Base-by-base conservation (phyloP, 2,329 filamentous ascomycete genomes). In the Aurifilum marmelostoma region DNA sequence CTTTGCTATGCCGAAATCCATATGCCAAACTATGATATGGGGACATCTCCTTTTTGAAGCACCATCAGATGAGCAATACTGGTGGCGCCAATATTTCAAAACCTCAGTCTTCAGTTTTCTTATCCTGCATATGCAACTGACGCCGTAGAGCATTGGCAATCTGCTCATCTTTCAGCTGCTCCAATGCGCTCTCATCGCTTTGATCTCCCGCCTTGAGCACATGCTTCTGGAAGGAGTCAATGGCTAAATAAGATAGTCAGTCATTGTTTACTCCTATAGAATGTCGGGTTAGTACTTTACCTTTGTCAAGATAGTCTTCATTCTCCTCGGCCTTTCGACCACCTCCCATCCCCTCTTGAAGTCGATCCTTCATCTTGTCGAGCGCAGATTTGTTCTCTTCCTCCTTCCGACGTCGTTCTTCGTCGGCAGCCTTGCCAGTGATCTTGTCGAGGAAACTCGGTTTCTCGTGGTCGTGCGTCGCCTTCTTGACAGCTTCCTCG, bases 131-230 rank as follows among this genome's bases (percentile, higher is more conserved):
- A 29, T 58, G 56, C 37, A 70, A 94, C 79, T 91, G 83, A 52
- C 79, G 80, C 41, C 92, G 87, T 73, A 94, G 88, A 77, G 86
- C 90, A 77, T 93, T 89, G 21, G 88, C 89, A 74, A 94, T 92
- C 78, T 91, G 83, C 79, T 93, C 90, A 77, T 96, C 93, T 82
- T 95, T 94, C 74, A 90, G 91, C 80, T 97, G 92, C 81, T 97
- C 93, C 24, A 88, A 76, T 8, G 92, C 92, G 66, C 79, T 84
- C 79, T 91, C 91, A 76, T 93, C 92, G 80, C 86, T 83, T 81
- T 96, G 92, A 63, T 86, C 76, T n/a, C 92, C 92, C 73, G 88
- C 82, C 52, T 88, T 88, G 18, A 96, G 77, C 77, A 94, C 80
- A 72, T 92, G 88, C 79, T 96, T 88, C 80, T 97, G 92, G 37